Conservation (phyloP, 148 eudicot genomes). For the Rhododendron williamsianum region DNA sequence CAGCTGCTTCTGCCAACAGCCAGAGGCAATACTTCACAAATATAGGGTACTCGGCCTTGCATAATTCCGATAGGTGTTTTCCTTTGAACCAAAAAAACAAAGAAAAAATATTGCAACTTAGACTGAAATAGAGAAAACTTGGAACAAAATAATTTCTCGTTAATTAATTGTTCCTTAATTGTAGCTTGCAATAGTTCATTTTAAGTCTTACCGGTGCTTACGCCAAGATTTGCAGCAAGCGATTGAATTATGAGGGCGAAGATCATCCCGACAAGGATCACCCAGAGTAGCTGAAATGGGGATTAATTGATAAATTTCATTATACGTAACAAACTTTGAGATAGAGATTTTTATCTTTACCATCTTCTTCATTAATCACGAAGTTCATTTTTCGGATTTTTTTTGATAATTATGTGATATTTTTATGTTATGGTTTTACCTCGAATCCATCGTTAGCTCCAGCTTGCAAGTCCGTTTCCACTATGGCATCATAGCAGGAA, state of each 20-base stretch:
- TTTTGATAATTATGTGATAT: neutral
- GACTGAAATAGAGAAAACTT: neutral
- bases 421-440: neutral
- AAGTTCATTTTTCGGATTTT: neutral
- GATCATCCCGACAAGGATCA: slow-evolving; percentile 67
- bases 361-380: neutral
- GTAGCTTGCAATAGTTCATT: neutral
- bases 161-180: neutral
- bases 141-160: neutral
- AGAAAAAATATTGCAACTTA: neutral
- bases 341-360: too few species aligned
- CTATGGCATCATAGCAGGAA: slow-evolving; percentile 23
- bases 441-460: slow-evolving; percentile 61
- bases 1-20: neutral
- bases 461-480: slow-evolving; percentile 96
- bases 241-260: slow-evolving; percentile 42
- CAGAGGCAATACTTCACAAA: neutral
- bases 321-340: neutral
- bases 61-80: neutral
- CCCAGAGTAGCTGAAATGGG: slow-evolving; percentile 60
- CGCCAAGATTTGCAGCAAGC: neutral
- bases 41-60: neutral
- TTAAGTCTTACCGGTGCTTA: neutral
- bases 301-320: neutral
- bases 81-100: neutral